Base-by-base conservation (phyloP, 2,329 filamentous ascomycete genomes). In the Ophiostoma perfectum region DNA sequence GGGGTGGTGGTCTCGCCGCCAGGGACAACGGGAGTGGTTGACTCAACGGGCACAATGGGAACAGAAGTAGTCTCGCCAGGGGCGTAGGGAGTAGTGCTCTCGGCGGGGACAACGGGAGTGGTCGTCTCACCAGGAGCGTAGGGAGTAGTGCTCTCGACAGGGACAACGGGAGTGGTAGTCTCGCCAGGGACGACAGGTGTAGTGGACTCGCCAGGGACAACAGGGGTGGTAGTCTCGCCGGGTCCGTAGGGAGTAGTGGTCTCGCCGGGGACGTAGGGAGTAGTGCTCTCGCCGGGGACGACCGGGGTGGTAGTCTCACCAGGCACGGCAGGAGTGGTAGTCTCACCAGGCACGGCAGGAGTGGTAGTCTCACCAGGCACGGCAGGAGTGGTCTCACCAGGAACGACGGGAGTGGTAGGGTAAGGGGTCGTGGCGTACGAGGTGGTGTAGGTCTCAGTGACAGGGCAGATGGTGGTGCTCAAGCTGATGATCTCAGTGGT, bases 381-480 rank as follows among this genome's bases (percentile, higher is more conserved):
- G 36, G 16, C 38, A 16, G 58, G 14, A 3, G 36, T 39, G 16
- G 55, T 2, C 6, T 12, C 18, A 27, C n/a, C 44, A 5, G 64
- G 27, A 18, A 16, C 27, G 27, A 38, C 27, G 9, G 39, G 38
- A 2, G 60, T 42, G 38, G 36, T 62, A 36, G 63, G 42, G 44
- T 27, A 27, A 16, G 63, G n/a, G 14, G 68, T 27, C 27, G 58
- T 62, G 14, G 63, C n/a, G 44, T 45, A 27, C 6, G 63, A n/a
- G 14, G 68, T 38, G 5, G 58, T 63, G 58, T 63, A 63, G 5
- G 58, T 63, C 58, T 63, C 58, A 6, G 58, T 63, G 58, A 81
- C 76, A 12, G 80, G 80, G 76, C 79, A 80, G 68, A 81, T 74
- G 5, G 80, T 81, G 45, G 80, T 66, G 7, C 80, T 67, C n/a